Base-by-base conservation (phyloP, 495 filamentous ascomycete genomes). In the Tuber microsphaerosporum region DNA sequence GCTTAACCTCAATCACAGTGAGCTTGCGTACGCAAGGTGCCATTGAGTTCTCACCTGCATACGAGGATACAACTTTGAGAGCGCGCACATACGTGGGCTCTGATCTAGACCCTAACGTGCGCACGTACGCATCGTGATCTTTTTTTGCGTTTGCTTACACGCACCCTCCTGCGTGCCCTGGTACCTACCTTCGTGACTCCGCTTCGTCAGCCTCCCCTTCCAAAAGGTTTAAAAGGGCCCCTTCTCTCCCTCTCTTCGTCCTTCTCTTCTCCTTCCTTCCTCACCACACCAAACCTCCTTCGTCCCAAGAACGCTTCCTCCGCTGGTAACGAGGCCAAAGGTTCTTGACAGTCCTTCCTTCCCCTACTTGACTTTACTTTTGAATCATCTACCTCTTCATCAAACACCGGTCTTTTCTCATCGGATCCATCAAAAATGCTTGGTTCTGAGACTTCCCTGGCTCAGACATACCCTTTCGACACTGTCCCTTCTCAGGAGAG, bases 401-500 rank as follows among this genome's bases (percentile, higher is more conserved):
- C 26, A 34, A 65, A 65, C 26, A 17, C 31, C 56, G 17, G 14
- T 17, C 31, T 34, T 65, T 19, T 34, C 16, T 65, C 56, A 65
- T 34, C 26, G 6, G 26, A 16, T 65, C 14, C 12, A 7, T 65
- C 56, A 8, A 65, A 4, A 1, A 65, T 65, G 56, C 14, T 6
- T 34, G 26, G 26, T 8, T 34, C 56, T 2, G 31, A 65, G 14
- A 26, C 6, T 34, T 34, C 31, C 26, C 4, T 0, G 6, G 26
- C 14, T 19, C n/a, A 34, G 12, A 14, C 26, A 1, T 6, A 61
- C n/a, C 8, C 48, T 5, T 61, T 61, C 2, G 51, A 26, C 9
- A 26, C 51, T 5, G n/a, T 34, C 16, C 56, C 56, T 17, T 65
- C 56, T 34, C 56, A 65, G 31, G 56, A 65, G 56, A 73, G 78